Evolutionary conservation across 495 filamentous ascomycete species (phyloP).

Genomic region (Lepidopterella palustris): DNA sequence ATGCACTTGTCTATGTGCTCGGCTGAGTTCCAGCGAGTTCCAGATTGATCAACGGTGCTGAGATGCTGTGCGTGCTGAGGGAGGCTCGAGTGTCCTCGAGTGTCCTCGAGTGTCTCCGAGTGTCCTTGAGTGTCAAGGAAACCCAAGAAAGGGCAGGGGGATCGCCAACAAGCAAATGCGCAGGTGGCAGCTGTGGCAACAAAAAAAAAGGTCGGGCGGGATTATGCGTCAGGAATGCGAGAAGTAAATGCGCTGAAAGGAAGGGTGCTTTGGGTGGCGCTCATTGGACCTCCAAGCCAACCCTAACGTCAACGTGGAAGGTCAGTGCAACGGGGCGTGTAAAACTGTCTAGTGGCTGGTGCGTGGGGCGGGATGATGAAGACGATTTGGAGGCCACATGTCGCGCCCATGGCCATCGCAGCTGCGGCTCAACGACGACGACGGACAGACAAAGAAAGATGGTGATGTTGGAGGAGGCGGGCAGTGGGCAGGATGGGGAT

Average conservation of each 20-base stretch:
- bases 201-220: slow-evolving; percentile 1
- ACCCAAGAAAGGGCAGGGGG: not conserved
- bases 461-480: no score
- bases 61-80: not conserved
- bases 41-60: not conserved
- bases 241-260: slow-evolving; percentile 10
- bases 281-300: not conserved
- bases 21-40: not conserved
- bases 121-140: no score
- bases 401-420: no score
- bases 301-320: slow-evolving; percentile 1
- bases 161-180: not conserved
- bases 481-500: no score
- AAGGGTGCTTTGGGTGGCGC: not conserved
- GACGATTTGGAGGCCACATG: no score
- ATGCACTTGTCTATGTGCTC: not conserved
- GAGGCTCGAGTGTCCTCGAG: not conserved
- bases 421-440: no score
- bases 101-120: no score
- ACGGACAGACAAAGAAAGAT: no score
- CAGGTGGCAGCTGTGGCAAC: not conserved
- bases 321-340: slow-evolving; percentile 2
- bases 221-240: slow-evolving; percentile 8
- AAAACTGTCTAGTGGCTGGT: slow-evolving; percentile 1
- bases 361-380: not conserved